Evolutionary conservation across 495 filamentous ascomycete species (phyloP).

Genomic region (Penicillium cataractarum): DNA sequence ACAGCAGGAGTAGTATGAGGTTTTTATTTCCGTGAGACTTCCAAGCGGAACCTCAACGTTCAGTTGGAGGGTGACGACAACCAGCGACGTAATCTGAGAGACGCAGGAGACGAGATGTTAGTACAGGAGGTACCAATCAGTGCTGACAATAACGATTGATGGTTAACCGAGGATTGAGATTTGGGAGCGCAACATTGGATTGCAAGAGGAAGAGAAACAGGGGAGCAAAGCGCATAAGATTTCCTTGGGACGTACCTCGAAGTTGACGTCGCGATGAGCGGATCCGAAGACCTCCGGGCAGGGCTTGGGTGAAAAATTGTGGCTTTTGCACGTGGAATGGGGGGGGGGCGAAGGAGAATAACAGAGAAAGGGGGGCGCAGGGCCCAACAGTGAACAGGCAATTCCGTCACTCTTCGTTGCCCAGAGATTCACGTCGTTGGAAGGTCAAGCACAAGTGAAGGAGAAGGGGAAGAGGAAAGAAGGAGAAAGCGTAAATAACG

Average conservation of each 20-base stretch:
- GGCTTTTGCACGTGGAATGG: conserved; percentile 35
- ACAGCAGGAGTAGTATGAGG: conserved; percentile 5
- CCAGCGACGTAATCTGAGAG: conserved; percentile 7
- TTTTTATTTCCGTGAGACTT: neutral
- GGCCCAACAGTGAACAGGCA: conserved; percentile 15
- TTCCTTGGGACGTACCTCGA: conserved; percentile 23
- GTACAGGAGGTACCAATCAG: neutral
- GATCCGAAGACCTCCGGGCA: conserved; percentile 34
- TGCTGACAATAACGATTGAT: neutral
- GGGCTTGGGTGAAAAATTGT: conserved; percentile 19
- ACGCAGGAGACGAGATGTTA: neutral
- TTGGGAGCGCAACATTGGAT: neutral
- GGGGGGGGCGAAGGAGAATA: conserved; percentile 15
- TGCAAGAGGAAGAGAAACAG: neutral
- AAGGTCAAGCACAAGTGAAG: neutral
- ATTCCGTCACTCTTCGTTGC: conserved; percentile 1
- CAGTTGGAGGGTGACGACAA: conserved; percentile 11
- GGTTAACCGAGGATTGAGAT: neutral
- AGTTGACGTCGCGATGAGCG: conserved; percentile 14
- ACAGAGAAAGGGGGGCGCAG: conserved; percentile 9
- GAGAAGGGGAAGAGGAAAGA: conserved; percentile 8
- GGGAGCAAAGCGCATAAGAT: conserved; percentile 2
- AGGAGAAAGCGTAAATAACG: conserved; percentile 10
- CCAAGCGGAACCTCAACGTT: neutral
- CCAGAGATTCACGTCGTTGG: neutral